phyloP scores from a whole-genome alignment of 345 rosid genomes.

The Draba incana region DNA sequence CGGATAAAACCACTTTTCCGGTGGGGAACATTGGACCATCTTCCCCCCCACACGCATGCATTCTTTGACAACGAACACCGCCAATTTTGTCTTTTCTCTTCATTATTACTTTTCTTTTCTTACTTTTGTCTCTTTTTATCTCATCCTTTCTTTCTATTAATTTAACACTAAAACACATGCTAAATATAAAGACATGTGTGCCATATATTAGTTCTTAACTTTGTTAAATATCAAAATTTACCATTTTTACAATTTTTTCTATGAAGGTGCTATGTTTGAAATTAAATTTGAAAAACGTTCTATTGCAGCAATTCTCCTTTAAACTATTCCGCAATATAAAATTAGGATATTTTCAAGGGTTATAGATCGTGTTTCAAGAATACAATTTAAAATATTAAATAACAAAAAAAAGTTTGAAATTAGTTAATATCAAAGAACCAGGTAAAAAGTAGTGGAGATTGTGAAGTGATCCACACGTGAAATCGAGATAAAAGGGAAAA shows the following conservation, averaged over 20 bases:
- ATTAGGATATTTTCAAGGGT: too few relatives aligned
- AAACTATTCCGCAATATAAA: too few relatives aligned
- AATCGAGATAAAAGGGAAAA: constrained; percentile 34
- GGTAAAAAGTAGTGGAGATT: constrained; percentile 32
- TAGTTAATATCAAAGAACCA: constrained; percentile 2
- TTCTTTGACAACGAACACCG: constrained; percentile 38
- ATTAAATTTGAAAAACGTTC: too few relatives aligned
- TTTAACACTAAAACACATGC: not conserved
- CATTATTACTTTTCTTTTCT: constrained; percentile 29
- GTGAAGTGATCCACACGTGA: constrained; percentile 63
- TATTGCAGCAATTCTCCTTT: too few relatives aligned
- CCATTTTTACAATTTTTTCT: too few relatives aligned
- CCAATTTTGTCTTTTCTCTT: constrained; percentile 39
- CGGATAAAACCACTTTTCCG: constrained; percentile 8
- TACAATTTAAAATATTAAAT: not conserved
- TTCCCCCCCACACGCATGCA: constrained; percentile 41
- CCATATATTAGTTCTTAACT: not conserved
- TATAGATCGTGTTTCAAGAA: too few relatives aligned
- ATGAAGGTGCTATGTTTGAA: too few relatives aligned
- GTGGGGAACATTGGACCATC: constrained; percentile 43
- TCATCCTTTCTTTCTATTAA: not conserved
- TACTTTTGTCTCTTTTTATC: constrained; percentile 24
- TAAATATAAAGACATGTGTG: not conserved
- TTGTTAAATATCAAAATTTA: not conserved
- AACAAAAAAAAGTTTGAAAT: not conserved